Percentiles rank a stretch among this genome's conserved stretches.
Conservation (phyloP, 1,139 yeast species). For the Pichia cactophila region DNA sequence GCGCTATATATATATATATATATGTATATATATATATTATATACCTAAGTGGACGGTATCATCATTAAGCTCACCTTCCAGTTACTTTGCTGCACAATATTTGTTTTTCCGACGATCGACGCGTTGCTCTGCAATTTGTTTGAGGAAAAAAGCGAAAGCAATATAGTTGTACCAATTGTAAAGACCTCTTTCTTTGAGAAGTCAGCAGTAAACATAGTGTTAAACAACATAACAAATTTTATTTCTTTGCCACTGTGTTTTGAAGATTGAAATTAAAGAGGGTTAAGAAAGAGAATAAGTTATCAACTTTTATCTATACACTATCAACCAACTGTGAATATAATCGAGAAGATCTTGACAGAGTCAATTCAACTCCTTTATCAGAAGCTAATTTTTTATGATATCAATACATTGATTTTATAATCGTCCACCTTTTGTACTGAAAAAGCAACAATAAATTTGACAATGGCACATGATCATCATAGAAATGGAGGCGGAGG, state of each 20-base stretch:
- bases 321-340: background rate
- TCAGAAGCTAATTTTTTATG: background rate
- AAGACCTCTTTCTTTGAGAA: too few species aligned
- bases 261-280: too few species aligned
- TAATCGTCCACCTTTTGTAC: background rate
- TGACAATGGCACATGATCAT: constrained; percentile 17
- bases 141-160: background rate
- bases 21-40: too few species aligned
- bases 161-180: background rate
- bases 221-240: too few species aligned
- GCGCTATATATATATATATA: too few species aligned
- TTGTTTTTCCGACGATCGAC: background rate
- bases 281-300: too few species aligned
- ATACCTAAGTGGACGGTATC: too few species aligned
- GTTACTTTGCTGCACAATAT: too few species aligned
- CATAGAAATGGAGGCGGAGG: constrained; percentile 12
- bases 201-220: too few species aligned
- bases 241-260: background rate
- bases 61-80: too few species aligned
- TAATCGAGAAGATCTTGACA: background rate
- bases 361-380: background rate
- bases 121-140: background rate
- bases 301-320: too few species aligned
- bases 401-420: background rate
- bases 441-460: background rate